Conservation (phyloP, 2,329 filamentous ascomycete genomes). For the Cercospora sp. region DNA sequence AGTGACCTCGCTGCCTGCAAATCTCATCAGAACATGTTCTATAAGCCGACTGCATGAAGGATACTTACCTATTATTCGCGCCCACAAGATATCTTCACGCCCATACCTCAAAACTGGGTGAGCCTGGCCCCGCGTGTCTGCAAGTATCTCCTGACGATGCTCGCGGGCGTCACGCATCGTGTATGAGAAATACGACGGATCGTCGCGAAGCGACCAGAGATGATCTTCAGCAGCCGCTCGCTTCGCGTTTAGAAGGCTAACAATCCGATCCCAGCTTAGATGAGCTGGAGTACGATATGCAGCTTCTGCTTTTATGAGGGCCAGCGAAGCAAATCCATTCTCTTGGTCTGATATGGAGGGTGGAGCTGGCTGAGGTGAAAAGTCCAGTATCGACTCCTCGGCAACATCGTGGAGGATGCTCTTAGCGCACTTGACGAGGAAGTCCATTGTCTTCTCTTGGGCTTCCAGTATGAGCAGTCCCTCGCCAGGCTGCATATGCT, state of each 20-base stretch:
- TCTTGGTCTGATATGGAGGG: constrained; percentile 6
- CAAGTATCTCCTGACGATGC: too few relatives aligned
- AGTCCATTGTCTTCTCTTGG: constrained; percentile 10
- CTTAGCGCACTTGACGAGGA: constrained; percentile 2
- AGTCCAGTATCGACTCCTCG: background rate
- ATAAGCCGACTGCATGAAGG: too few relatives aligned
- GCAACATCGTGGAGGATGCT: constrained; percentile 16
- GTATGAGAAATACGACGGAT: background rate
- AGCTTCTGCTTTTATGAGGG: constrained; percentile 11
- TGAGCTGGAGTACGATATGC: constrained; percentile 12
- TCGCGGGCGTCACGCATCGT: too few relatives aligned
- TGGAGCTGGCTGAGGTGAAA: background rate
- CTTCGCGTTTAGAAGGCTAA: too few relatives aligned
- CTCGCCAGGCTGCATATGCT: constrained; percentile 11
- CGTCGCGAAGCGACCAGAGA: background rate
- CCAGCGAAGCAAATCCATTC: constrained; percentile 2
- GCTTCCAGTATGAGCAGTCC: constrained; percentile 18
- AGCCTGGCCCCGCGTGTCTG: too few relatives aligned
- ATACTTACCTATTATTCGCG: too few relatives aligned
- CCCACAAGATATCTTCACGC: too few relatives aligned
- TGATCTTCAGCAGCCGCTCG: background rate
- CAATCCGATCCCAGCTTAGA: constrained; percentile 1
- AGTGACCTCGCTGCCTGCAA: too few relatives aligned
- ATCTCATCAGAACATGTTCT: too few relatives aligned
- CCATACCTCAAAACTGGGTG: too few relatives aligned